phyloP scores from a whole-genome alignment of 306 rosid genomes.

The Carpinus viminea region DNA sequence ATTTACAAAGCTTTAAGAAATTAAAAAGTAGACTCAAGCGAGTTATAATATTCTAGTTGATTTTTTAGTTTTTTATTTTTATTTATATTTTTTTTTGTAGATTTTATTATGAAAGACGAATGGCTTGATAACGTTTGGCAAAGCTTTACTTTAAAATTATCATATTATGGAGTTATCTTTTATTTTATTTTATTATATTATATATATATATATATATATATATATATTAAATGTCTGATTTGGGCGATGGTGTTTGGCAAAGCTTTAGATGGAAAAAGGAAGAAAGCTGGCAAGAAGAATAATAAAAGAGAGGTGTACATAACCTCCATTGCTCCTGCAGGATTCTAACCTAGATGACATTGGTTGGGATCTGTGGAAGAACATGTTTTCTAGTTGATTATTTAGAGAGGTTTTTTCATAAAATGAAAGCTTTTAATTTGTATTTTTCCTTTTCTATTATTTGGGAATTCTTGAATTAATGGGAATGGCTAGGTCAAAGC shows the following conservation, averaged over 20 bases:
- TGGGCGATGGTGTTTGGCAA: slow-evolving; percentile 1
- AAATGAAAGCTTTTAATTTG: not conserved
- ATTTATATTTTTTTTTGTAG: not conserved
- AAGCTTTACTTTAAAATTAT: too few relatives aligned
- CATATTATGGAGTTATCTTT: not conserved
- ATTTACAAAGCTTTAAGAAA: too few relatives aligned
- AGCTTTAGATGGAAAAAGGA: not conserved
- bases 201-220: too few relatives aligned
- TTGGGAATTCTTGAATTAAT: not conserved
- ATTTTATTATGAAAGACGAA: not conserved
- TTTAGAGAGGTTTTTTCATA: not conserved
- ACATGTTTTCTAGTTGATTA: not conserved
- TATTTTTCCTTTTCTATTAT: not conserved
- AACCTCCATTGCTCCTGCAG: not conserved
- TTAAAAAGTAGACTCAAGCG: too few relatives aligned
- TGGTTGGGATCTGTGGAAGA: slow-evolving; percentile 5
- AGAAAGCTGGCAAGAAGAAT: not conserved
- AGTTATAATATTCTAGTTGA: not conserved
- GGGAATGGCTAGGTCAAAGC: not conserved
- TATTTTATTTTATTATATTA: too few relatives aligned
- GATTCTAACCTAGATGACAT: not conserved
- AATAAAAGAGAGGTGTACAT: not conserved
- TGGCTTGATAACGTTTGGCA: not conserved
- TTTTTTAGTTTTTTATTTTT: not conserved
- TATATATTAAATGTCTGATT: not conserved